These are phyloP conservation scores for Colletotrichum echinochloae DNA, from an alignment of 2,329 filamentous ascomycete genomes.

Conservation along the genomic window DNA sequence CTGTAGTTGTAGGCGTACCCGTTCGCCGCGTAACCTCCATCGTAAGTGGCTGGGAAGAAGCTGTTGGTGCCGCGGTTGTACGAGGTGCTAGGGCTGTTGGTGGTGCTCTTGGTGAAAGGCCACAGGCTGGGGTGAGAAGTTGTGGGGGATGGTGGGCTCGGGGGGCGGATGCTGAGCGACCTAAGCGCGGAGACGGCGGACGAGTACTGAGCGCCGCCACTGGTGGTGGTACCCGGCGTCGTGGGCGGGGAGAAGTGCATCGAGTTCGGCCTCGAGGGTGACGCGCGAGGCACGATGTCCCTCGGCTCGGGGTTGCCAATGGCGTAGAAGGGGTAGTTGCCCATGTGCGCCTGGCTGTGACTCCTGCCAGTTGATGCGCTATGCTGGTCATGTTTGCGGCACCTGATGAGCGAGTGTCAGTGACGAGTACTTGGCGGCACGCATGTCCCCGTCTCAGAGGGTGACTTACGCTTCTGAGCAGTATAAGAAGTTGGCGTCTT, in stretches of 20 bases:
- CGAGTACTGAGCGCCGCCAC: slow-evolving; percentile 52
- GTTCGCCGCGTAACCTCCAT: slow-evolving; percentile 55
- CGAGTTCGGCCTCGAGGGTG: slow-evolving; percentile 70
- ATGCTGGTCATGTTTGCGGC: slow-evolving; percentile 62
- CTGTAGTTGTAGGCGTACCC: slow-evolving; percentile 55
- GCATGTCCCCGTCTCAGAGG: neutral
- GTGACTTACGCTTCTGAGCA: slow-evolving; percentile 71
- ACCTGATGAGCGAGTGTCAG: slow-evolving; percentile 52
- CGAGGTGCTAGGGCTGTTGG: slow-evolving; percentile 65
- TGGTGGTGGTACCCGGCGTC: slow-evolving; percentile 52
- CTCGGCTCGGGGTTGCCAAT: slow-evolving; percentile 63
- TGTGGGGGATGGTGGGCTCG: slow-evolving; percentile 67
- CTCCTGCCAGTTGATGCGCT: slow-evolving; percentile 33
- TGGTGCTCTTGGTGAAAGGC: slow-evolving; percentile 65
- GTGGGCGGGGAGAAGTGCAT: slow-evolving; percentile 66
- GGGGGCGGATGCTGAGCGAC: slow-evolving; percentile 65
- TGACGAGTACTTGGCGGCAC: neutral
- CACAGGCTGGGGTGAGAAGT: slow-evolving; percentile 60
- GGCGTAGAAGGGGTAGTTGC: slow-evolving; percentile 59
- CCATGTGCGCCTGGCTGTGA: slow-evolving; percentile 26
- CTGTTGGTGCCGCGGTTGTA: slow-evolving; percentile 58
- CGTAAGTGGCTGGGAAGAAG: slow-evolving; percentile 66
- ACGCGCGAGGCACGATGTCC: slow-evolving; percentile 73
- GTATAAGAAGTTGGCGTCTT: slow-evolving; percentile 69
- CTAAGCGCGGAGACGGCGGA: slow-evolving; percentile 68